Percentiles rank a stretch among this genome's conserved stretches.
These are phyloP conservation scores for Candida caryicola DNA, from an alignment of 805 yeast genomes.

Conservation along the genomic window DNA sequence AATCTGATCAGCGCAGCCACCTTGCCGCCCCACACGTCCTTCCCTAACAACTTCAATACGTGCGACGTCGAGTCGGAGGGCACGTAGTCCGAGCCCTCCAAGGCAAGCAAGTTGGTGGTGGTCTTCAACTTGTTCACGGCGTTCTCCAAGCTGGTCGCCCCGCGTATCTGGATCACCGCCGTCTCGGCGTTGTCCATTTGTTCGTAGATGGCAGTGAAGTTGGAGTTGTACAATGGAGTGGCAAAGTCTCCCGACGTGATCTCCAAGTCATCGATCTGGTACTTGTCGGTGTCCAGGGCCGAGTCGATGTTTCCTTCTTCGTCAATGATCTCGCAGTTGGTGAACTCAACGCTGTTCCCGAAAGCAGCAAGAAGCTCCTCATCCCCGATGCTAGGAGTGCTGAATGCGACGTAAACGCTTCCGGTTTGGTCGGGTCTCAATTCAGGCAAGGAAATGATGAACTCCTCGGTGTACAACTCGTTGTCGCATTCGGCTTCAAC, in stretches of 20 bases:
- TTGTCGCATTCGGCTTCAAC: constrained; percentile 65
- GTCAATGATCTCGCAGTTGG: constrained; percentile 76
- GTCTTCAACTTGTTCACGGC: constrained; percentile 51
- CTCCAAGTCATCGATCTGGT: constrained; percentile 79
- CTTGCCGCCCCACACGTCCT: constrained; percentile 60
- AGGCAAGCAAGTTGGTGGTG: constrained; percentile 52
- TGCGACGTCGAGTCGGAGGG: constrained; percentile 61
- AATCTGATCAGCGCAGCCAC: constrained; percentile 50
- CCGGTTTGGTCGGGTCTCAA: constrained; percentile 71
- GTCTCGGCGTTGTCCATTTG: constrained; percentile 60
- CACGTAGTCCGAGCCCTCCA: constrained; percentile 70
- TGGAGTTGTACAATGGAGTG: constrained; percentile 71
- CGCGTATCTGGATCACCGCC: constrained; percentile 64
- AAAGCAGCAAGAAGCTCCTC: constrained; percentile 43
- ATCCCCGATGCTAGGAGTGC: constrained; percentile 51
- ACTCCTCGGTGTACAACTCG: constrained; percentile 61
- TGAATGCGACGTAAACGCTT: constrained; percentile 73
- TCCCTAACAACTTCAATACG: constrained; percentile 78
- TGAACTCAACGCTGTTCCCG: constrained; percentile 66
- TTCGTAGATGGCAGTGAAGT: constrained; percentile 72
- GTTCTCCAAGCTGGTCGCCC: constrained; percentile 31
- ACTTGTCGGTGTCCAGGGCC: constrained; percentile 91
- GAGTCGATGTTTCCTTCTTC: constrained; percentile 63
- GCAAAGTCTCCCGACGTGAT: constrained; percentile 80
- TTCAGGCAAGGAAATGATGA: constrained; percentile 68